Evolutionary conservation across 768 basidiomycete species (phyloP).

Genomic region (Daedaleopsis nitida): DNA sequence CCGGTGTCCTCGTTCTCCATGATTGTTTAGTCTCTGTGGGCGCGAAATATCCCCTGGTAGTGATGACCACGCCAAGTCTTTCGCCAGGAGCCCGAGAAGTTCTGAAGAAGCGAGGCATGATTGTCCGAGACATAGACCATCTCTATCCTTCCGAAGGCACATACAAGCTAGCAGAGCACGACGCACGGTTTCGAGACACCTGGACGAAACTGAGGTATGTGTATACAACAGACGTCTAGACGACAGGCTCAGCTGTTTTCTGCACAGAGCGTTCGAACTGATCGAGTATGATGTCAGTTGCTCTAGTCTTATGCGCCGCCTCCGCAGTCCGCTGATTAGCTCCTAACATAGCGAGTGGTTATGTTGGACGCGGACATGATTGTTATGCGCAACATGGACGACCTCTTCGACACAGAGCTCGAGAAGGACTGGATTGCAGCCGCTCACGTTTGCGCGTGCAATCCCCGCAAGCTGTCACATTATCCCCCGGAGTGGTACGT

Average conservation of each 20-base stretch:
- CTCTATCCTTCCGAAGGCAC: conserved; percentile 52
- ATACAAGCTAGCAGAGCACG: conserved; percentile 37
- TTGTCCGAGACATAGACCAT: conserved; percentile 57
- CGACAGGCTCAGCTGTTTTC: neutral
- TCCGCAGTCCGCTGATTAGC: neutral
- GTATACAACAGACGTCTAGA: neutral
- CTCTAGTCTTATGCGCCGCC: neutral
- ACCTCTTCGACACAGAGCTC: conserved; percentile 56
- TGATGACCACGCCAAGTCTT: conserved; percentile 49
- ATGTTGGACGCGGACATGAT: conserved; percentile 91
- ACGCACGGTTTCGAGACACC: conserved; percentile 59
- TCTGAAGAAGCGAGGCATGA: conserved; percentile 56
- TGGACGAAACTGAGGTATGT: conserved; percentile 62
- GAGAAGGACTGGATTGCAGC: conserved; percentile 80
- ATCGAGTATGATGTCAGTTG: conserved; percentile 62
- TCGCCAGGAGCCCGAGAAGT: conserved; percentile 40
- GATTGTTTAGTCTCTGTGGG: conserved; percentile 45
- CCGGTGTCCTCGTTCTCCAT: conserved; percentile 58
- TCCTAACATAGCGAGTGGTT: conserved; percentile 60
- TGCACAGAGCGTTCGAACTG: conserved; percentile 60
- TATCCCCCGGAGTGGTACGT: conserved; percentile 88
- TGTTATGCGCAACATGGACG: conserved; percentile 81
- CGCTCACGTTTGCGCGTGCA: conserved; percentile 90
- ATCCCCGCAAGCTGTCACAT: conserved; percentile 79
- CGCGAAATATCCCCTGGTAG: conserved; percentile 51